These are phyloP conservation scores for Tetracladium setigerum DNA, from an alignment of 495 filamentous ascomycete genomes.

Conservation along the genomic window DNA sequence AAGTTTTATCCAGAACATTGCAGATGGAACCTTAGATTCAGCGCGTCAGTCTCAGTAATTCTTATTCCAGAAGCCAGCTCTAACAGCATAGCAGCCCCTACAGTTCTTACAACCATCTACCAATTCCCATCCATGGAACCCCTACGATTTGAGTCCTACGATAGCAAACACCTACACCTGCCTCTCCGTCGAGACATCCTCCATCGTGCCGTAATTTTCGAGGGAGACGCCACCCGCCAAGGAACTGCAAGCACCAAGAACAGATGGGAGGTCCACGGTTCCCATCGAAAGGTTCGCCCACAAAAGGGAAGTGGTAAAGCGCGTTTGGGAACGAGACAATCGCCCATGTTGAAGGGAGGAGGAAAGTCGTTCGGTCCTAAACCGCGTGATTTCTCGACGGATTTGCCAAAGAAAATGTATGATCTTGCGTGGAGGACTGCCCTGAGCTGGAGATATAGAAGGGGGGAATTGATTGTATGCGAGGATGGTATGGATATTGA, in stretches of 20 bases:
- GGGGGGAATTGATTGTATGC: slow-evolving; percentile 79
- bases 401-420: slow-evolving; percentile 82
- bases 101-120: slow-evolving; percentile 77
- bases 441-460: slow-evolving; percentile 79
- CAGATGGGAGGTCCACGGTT: slow-evolving; percentile 76
- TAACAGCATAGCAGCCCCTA: slow-evolving; percentile 34
- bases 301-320: slow-evolving; percentile 84
- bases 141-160: slow-evolving; percentile 67
- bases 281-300: slow-evolving; percentile 61
- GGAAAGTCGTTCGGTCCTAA: slow-evolving; percentile 76
- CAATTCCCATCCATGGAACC: slow-evolving; percentile 87
- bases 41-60: not conserved
- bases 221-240: slow-evolving; percentile 81
- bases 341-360: slow-evolving; percentile 77
- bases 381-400: slow-evolving; percentile 78
- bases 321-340: slow-evolving; percentile 71
- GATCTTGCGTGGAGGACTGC: slow-evolving; percentile 94
- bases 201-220: slow-evolving; percentile 86
- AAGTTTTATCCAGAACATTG: slow-evolving; percentile 4
- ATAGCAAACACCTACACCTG: slow-evolving; percentile 70
- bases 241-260: slow-evolving; percentile 84
- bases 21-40: not conserved
- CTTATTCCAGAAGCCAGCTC: not conserved
- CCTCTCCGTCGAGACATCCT: slow-evolving; percentile 88
- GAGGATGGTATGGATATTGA: slow-evolving; percentile 62